Percentiles rank a stretch among this genome's conserved stretches.
phyloP scores from a whole-genome alignment of 768 basidiomycete genomes.

The Agaricus blazei region DNA sequence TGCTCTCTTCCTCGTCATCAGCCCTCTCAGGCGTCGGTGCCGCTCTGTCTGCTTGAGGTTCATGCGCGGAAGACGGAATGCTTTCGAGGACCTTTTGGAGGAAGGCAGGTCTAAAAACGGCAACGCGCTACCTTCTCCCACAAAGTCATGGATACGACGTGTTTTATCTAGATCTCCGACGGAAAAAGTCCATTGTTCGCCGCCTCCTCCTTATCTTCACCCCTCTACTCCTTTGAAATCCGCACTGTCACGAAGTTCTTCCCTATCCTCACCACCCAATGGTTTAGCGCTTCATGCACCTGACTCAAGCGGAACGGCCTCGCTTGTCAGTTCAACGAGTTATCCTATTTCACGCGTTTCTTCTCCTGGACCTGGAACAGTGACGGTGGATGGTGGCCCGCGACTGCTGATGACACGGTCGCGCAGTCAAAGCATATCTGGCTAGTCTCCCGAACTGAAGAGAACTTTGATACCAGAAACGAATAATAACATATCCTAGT shows the following conservation, averaged over 20 bases:
- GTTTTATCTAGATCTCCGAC: conserved; percentile 19
- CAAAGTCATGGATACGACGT: conserved; percentile 28
- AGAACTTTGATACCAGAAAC: conserved; percentile 1
- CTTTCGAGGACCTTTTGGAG: conserved; percentile 41
- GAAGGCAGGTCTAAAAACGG: conserved; percentile 35
- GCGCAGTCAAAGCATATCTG: conserved; percentile 61
- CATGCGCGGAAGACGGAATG: conserved; percentile 32
- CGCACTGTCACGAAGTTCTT: background rate
- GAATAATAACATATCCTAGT: background rate
- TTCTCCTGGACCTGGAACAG: conserved; percentile 37
- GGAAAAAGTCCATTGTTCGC: background rate
- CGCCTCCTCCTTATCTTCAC: conserved; percentile 12
- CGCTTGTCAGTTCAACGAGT: conserved; percentile 31
- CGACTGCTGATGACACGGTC: conserved; percentile 51
- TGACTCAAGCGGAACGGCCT: conserved; percentile 20
- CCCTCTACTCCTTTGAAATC: conserved; percentile 3
- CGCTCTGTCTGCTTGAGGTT: conserved; percentile 42
- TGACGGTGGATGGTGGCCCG: conserved; percentile 29
- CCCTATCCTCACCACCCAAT: background rate
- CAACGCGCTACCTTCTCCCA: conserved; percentile 29
- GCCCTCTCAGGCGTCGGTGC: conserved; percentile 56
- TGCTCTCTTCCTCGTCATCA: conserved; percentile 37
- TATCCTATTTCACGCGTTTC: conserved; percentile 39
- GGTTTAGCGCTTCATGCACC: conserved; percentile 16
- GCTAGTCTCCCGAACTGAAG: conserved; percentile 44